Conservation (phyloP, 2,329 filamentous ascomycete species). For the Fusarium torreyae region DNA sequence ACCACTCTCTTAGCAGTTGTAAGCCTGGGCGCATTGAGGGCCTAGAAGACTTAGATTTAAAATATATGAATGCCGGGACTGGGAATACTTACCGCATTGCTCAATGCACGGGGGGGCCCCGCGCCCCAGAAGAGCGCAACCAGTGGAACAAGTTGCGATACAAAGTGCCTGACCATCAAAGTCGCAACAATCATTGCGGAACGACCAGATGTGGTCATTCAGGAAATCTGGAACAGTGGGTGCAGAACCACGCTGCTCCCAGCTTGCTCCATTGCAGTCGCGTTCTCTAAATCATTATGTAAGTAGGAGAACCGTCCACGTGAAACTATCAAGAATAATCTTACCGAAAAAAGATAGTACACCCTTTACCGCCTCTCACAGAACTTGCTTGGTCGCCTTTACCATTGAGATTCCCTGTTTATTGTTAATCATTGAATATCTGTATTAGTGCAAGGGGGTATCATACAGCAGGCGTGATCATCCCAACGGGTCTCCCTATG, state of each 20-base stretch:
- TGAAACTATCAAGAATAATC: background rate
- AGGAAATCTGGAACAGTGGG: conserved; percentile 5
- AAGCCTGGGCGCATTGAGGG: too few relatives aligned
- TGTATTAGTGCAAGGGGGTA: background rate
- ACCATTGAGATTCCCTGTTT: background rate
- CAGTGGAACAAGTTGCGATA: too few relatives aligned
- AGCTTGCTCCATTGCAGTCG: background rate
- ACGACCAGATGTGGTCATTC: conserved; percentile 8
- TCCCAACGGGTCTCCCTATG: background rate
- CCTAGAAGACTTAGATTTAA: too few relatives aligned
- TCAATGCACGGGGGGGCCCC: too few relatives aligned
- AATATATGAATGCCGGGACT: too few relatives aligned
- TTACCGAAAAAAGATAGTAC: background rate
- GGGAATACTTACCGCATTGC: too few relatives aligned
- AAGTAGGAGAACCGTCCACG: background rate
- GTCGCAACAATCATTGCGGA: background rate
- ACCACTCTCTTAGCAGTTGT: too few relatives aligned
- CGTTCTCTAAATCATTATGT: background rate
- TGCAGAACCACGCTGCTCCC: background rate
- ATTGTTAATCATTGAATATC: background rate
- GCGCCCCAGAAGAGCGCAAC: too few relatives aligned
- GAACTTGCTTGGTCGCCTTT: background rate
- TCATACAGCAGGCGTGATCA: background rate
- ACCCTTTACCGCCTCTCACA: background rate
- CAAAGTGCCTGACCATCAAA: too few relatives aligned